Conservation (phyloP, 345 rosid species). For the Reutealis trisperma region DNA sequence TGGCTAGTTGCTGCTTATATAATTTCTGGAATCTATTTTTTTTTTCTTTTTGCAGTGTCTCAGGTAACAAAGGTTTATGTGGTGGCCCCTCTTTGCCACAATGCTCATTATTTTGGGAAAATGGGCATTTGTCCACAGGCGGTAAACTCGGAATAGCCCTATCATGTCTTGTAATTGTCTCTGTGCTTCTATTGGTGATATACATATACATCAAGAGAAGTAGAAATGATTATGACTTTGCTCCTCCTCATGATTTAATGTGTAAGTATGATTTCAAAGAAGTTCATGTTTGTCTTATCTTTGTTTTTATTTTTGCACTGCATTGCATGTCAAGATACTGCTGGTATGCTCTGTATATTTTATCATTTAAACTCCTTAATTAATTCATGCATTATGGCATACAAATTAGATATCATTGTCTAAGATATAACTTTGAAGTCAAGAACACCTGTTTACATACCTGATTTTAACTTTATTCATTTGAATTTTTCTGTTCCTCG, state of each 20-base stretch:
- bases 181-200: slow-evolving; percentile 44
- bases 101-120: slow-evolving; percentile 83
- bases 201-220: slow-evolving; percentile 66
- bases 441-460: not conserved
- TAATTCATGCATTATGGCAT: not conserved
- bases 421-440: not conserved
- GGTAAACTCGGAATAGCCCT: slow-evolving; percentile 74
- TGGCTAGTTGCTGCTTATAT: not conserved
- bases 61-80: slow-evolving; percentile 91
- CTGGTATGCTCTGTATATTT: not conserved
- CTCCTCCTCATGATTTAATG: slow-evolving; percentile 83
- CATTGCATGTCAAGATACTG: not conserved
- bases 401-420: not conserved
- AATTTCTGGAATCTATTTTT: not conserved
- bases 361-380: not conserved
- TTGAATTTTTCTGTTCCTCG: not conserved
- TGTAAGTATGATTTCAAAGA: slow-evolving; percentile 52
- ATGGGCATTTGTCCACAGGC: slow-evolving; percentile 79
- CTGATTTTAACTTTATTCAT: not conserved
- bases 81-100: slow-evolving; percentile 75
- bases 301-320: not conserved
- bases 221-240: slow-evolving; percentile 84
- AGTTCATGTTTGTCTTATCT: not conserved
- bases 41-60: slow-evolving; percentile 55
- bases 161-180: slow-evolving; percentile 48